A percentile compares a stretch with the other conserved stretches of the same genome.
phyloP scores from a whole-genome alignment of 148 eudicot species.

The Camellia lanceoleosa region DNA sequence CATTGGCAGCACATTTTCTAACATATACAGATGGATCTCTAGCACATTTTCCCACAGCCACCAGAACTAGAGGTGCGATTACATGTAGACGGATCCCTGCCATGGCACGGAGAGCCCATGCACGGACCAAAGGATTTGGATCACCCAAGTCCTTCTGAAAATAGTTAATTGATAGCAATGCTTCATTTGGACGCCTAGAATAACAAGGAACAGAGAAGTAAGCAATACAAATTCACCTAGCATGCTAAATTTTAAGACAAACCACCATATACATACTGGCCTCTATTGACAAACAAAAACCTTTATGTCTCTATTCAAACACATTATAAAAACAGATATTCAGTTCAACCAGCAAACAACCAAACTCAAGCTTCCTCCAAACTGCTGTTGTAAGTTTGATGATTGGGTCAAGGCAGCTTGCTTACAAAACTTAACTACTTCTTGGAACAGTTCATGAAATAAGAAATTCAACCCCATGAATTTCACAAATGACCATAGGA shows the following conservation, averaged over 20 bases:
- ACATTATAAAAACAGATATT: not conserved
- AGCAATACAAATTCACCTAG: conserved; percentile 9
- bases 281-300: not conserved
- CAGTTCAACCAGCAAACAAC: not conserved
- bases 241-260: not conserved
- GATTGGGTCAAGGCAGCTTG: not conserved
- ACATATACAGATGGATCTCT: conserved; percentile 98
- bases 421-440: conserved; percentile 4
- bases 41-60: conserved; percentile 88
- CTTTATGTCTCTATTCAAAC: not conserved
- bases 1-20: conserved; percentile 95
- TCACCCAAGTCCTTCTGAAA: conserved; percentile 98
- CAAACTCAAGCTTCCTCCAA: not conserved
- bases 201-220: conserved; percentile 2
- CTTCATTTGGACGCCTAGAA: conserved; percentile 97
- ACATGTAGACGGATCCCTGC: conserved; percentile 97
- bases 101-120: conserved; percentile 99
- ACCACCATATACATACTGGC: not conserved
- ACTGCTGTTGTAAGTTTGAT: not conserved
- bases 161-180: conserved; percentile 87
- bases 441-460: not conserved
- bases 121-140: conserved; percentile 93
- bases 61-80: conserved; percentile 74
- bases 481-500: not conserved
- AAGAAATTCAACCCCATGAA: not conserved